Conservation (phyloP, 352 stramenopile species). For the Pythium plurisporium region DNA sequence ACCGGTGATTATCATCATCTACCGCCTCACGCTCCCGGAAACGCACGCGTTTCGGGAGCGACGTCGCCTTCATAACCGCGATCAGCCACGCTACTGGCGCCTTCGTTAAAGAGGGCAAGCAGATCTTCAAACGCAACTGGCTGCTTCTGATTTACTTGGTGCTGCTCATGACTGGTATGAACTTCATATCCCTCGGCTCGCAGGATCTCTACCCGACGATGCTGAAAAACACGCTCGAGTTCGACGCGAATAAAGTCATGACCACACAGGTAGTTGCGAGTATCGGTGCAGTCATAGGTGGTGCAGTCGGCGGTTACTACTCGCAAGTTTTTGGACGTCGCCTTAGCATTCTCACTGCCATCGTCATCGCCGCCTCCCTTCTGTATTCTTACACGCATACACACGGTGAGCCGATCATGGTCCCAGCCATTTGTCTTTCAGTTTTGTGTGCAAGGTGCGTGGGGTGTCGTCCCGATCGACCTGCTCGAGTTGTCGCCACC, state of each 20-base stretch:
- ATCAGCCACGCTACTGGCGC: conserved; percentile 27
- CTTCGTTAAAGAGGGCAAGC: conserved; percentile 38
- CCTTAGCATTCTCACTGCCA: conserved; percentile 36
- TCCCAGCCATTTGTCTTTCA: conserved; percentile 42
- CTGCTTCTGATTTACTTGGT: conserved; percentile 39
- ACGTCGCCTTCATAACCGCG: conserved; percentile 8
- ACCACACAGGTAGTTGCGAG: conserved; percentile 49
- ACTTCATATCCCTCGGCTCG: conserved; percentile 45
- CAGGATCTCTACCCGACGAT: conserved; percentile 56
- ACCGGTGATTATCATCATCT: conserved; percentile 41
- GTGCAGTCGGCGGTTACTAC: conserved; percentile 49
- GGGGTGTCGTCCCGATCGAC: conserved; percentile 54
- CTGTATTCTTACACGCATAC: conserved; percentile 53
- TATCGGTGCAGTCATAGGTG: conserved; percentile 39
- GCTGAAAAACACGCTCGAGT: conserved; percentile 44
- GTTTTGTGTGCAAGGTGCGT: conserved; percentile 48
- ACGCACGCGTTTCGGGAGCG: conserved; percentile 17
- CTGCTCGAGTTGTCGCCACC: conserved; percentile 54
- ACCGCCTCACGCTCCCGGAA: conserved; percentile 30
- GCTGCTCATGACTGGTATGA: conserved; percentile 41
- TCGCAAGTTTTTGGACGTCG: conserved; percentile 50
- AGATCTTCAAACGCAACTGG: conserved; percentile 39
- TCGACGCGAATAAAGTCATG: conserved; percentile 44
- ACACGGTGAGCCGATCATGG: conserved; percentile 20
- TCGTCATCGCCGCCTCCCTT: conserved; percentile 26